A percentile compares a stretch with the other conserved stretches of the same genome.
These are phyloP conservation scores for Mollisia scopiformis DNA, from an alignment of 2,329 filamentous ascomycete species.

Conservation along the genomic window DNA sequence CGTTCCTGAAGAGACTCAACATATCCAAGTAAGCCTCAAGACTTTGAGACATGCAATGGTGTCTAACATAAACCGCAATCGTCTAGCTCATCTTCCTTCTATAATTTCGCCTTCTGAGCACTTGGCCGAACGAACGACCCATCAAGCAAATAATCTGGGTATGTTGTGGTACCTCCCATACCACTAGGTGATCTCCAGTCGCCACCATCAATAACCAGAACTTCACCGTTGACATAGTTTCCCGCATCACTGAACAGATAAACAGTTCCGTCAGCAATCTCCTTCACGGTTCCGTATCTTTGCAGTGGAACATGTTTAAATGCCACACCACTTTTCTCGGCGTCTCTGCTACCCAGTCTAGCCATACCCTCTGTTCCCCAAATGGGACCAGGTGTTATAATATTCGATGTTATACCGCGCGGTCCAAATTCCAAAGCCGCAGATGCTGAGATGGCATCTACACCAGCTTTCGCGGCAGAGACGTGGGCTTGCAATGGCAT, in stretches of 20 bases:
- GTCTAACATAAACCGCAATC: neutral
- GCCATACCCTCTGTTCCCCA: constrained; percentile 80
- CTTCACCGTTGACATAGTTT: constrained; percentile 83
- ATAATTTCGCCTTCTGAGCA: constrained; percentile 8
- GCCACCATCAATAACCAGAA: constrained; percentile 71
- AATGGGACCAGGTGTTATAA: constrained; percentile 81
- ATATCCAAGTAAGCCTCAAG: too few relatives aligned
- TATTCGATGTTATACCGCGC: constrained; percentile 82
- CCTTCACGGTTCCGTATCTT: constrained; percentile 76
- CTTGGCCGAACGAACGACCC: constrained; percentile 19
- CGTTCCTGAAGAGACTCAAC: too few relatives aligned
- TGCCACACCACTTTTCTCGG: constrained; percentile 25
- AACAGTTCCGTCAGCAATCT: constrained; percentile 91
- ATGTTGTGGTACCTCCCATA: constrained; percentile 22
- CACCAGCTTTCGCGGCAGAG: constrained; percentile 86
- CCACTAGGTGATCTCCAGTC: constrained; percentile 31
- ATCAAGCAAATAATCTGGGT: constrained; percentile 35
- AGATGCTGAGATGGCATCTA: constrained; percentile 81
- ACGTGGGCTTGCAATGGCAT: constrained; percentile 87
- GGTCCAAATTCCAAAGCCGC: constrained; percentile 91
- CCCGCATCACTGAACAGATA: constrained; percentile 86
- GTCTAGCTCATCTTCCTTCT: neutral
- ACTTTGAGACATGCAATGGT: too few relatives aligned
- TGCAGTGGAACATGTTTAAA: constrained; percentile 67
- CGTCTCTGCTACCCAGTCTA: constrained; percentile 49